Percentiles rank a stretch among this genome's conserved stretches.
Evolutionary conservation across 768 basidiomycete genomes (phyloP).

Genomic region (Pholiota microspora): DNA sequence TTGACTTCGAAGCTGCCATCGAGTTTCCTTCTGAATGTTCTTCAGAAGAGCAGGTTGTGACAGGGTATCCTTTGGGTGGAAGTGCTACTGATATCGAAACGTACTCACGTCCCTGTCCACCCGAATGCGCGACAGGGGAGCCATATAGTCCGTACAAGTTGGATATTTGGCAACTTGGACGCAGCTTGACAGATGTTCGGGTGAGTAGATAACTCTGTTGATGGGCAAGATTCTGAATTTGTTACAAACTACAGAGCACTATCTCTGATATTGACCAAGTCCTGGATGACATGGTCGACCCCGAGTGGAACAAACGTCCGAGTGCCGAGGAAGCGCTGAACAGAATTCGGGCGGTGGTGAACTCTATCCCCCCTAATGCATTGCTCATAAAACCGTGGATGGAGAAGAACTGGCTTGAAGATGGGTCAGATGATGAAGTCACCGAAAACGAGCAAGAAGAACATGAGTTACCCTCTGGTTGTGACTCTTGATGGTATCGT

Average conservation of each 20-base stretch:
- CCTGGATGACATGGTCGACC: conserved; percentile 7
- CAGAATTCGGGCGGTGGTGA: conserved; percentile 3
- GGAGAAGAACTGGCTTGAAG: neutral
- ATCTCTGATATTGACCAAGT: conserved; percentile 15
- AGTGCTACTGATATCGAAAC: conserved; percentile 13
- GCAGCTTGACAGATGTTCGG: conserved; percentile 14
- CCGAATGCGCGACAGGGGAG: conserved; percentile 19
- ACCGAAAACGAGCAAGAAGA: too few species aligned
- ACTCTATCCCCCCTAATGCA: conserved; percentile 11
- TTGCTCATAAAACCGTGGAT: neutral
- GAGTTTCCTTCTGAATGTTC: conserved; percentile 22
- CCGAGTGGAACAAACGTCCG: neutral
- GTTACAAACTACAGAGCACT: conserved; percentile 8
- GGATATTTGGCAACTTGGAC: conserved; percentile 28
- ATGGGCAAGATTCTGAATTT: neutral
- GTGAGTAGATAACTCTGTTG: neutral
- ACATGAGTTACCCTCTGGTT: too few species aligned
- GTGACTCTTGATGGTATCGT: too few species aligned
- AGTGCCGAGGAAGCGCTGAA: conserved; percentile 8
- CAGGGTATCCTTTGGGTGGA: conserved; percentile 21
- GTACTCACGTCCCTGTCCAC: conserved; percentile 21
- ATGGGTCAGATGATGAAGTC: too few species aligned
- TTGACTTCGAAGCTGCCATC: conserved; percentile 29
- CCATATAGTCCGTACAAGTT: conserved; percentile 26
- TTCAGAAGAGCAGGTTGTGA: conserved; percentile 11